Percentiles rank a stretch among this genome's conserved stretches.
Conservation (phyloP, 768 basidiomycete species). For the Cytidiella melzeri region DNA sequence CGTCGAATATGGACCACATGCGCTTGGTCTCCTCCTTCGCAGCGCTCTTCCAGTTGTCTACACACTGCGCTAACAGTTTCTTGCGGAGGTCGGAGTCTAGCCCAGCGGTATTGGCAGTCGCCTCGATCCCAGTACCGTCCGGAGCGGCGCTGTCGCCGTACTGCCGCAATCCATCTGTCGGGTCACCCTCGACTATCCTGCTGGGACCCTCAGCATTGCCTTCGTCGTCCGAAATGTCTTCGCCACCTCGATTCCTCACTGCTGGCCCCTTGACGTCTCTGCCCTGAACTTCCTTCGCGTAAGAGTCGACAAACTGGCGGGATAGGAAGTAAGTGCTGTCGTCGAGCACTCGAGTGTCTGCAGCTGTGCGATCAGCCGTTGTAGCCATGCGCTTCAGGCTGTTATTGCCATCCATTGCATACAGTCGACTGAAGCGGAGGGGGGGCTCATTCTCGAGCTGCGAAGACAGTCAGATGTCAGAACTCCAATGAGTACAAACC, state of each 20-base stretch:
- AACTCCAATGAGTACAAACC: background rate
- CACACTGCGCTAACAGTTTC: conserved; percentile 14
- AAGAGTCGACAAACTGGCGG: conserved; percentile 21
- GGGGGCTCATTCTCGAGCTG: conserved; percentile 26
- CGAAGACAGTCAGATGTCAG: background rate
- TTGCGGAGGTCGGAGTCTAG: no score
- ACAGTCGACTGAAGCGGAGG: conserved; percentile 21
- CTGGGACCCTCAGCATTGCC: background rate
- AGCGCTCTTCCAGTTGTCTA: conserved; percentile 29
- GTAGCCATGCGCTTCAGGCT: conserved; percentile 19
- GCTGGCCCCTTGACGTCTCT: conserved; percentile 2
- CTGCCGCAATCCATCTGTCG: background rate
- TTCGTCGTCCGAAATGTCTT: background rate
- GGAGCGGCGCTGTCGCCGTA: background rate
- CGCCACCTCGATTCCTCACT: background rate
- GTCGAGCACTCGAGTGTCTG: conserved; percentile 13
- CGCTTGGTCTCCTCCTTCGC: conserved; percentile 23
- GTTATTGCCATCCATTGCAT: conserved; percentile 16
- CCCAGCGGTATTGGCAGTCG: background rate
- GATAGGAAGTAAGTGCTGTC: conserved; percentile 24
- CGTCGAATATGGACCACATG: conserved; percentile 31
- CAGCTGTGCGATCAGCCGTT: conserved; percentile 12
- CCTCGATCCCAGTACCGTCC: background rate
- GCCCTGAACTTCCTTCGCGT: conserved; percentile 23
- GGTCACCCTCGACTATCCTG: background rate